Base-by-base conservation (phyloP, 768 basidiomycete genomes). In the Boletus reticuloceps region DNA sequence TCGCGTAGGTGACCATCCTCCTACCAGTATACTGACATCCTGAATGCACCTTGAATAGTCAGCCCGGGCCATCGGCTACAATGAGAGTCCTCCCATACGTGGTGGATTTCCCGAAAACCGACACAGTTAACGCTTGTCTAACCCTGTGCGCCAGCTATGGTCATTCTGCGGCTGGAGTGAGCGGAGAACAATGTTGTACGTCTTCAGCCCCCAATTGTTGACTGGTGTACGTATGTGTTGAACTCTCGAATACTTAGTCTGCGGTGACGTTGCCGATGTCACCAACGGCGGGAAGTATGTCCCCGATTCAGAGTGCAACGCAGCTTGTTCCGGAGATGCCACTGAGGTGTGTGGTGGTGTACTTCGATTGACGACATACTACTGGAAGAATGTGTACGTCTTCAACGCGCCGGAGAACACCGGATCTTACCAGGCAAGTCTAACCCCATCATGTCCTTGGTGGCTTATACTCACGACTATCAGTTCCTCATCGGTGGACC, bases 241-340 rank as follows among this genome's bases (percentile, higher is more conserved):
- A 25, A 19, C 7, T 2, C 9, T 42, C 20, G 11, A 38, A 5
- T 8, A 49, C 10, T 5, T 47, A 89, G 89, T 81, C 68, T 91
- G 90, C 53, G 89, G 90, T 50, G 90, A 91, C 65, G 62, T 77
- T 10, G 68, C 71, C 4, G 82, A 90, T 55, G 77, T 88, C 12
- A 38, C 62, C 39, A 72, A 75, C 12, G 64, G 66, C 19, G 75
- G 67, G 14, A 62, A 64, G 0, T 58, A 68, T 29, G 68, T 69
- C 14, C 44, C 72, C 0, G 77, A 73, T 31, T 66, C 72, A 0
- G 68, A 79, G 10, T 82, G 81, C 47, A 63, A 64, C 31, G 69
- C 76, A 20, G 72, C 85, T 27, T 91, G 89, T 69, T 78, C 86
- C n/a, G 89, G 88, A 0, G 87, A 90, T 63, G 83, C 86, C 0